phyloP scores from a whole-genome alignment of 768 basidiomycete genomes.

The Strobilomyces echinocephalus region DNA sequence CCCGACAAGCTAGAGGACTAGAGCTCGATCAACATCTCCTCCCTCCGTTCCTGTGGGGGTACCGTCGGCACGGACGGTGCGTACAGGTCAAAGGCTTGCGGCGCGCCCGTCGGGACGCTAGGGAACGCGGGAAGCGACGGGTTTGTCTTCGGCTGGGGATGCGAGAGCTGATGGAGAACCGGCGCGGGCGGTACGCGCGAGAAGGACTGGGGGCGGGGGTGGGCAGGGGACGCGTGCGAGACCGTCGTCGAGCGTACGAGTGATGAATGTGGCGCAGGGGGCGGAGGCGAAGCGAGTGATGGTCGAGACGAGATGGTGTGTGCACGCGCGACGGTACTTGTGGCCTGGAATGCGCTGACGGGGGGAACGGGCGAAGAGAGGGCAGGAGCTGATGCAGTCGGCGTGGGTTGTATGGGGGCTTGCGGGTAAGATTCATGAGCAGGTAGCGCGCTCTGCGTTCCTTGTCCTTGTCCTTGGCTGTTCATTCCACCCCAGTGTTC shows the following conservation, averaged over 20 bases:
- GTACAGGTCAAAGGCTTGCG: slow-evolving; percentile 51
- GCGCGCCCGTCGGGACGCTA: slow-evolving; percentile 53
- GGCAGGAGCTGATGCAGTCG: slow-evolving; percentile 10
- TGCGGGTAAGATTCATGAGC: slow-evolving; percentile 13
- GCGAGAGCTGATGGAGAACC: slow-evolving; percentile 4
- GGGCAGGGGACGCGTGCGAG: slow-evolving; percentile 14
- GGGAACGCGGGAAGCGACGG: slow-evolving; percentile 57
- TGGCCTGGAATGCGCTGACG: slow-evolving; percentile 9
- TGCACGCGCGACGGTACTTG: slow-evolving; percentile 21
- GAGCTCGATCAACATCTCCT: slow-evolving; percentile 47
- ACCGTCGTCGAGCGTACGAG: slow-evolving; percentile 24
- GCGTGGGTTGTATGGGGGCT: slow-evolving; percentile 15
- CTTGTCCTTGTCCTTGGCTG: slow-evolving; percentile 17
- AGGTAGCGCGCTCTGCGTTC: not conserved
- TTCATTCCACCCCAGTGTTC: slow-evolving; percentile 3
- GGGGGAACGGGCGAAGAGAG: slow-evolving; percentile 20
- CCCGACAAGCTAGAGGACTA: not conserved
- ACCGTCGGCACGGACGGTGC: slow-evolving; percentile 43
- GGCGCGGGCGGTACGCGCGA: slow-evolving; percentile 5
- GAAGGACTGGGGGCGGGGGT: slow-evolving; percentile 5
- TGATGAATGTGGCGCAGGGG: slow-evolving; percentile 5
- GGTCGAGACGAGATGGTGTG: slow-evolving; percentile 27
- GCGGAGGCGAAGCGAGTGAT: slow-evolving; percentile 14
- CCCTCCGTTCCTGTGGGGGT: slow-evolving; percentile 57
- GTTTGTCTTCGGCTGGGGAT: slow-evolving; percentile 17